These are phyloP conservation scores for Dendrobium chrysotoxum DNA, from an alignment of 106 monocot species.

Conservation along the genomic window DNA sequence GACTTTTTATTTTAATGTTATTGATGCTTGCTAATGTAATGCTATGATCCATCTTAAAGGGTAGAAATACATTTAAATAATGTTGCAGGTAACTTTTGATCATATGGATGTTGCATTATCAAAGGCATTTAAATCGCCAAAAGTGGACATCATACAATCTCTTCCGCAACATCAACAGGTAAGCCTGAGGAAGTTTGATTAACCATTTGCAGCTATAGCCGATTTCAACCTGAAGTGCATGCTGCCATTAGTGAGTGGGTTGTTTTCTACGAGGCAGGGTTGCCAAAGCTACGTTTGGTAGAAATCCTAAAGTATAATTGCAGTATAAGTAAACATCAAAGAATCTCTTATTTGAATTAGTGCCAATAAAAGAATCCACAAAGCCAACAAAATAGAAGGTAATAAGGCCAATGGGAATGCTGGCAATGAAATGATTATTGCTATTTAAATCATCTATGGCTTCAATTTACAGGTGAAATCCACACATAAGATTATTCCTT, in stretches of 20 bases:
- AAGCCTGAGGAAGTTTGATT: neutral
- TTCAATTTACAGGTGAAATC: neutral
- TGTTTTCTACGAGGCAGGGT: neutral
- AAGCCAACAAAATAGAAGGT: neutral
- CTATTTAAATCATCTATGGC: neutral
- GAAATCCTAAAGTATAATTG: neutral
- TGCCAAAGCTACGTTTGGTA: neutral
- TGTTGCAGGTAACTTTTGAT: slow-evolving; percentile 69
- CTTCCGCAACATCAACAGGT: slow-evolving; percentile 98
- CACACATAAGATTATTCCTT: neutral
- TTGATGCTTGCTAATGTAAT: neutral
- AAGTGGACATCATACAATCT: slow-evolving; percentile 67
- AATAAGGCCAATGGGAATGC: neutral
- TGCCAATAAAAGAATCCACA: too few species aligned
- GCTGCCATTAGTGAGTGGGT: neutral
- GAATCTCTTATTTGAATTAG: neutral
- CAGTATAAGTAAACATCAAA: neutral
- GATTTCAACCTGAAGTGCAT: neutral
- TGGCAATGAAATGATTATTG: neutral
- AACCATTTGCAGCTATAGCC: neutral
- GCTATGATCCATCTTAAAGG: neutral
- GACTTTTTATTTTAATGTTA: neutral
- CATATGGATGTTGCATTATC: slow-evolving; percentile 83
- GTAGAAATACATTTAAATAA: slow-evolving; percentile 3
- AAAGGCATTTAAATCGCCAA: slow-evolving; percentile 78